A percentile compares a stretch with the other conserved stretches of the same genome.
Conservation (phyloP, 2,329 filamentous ascomycete genomes). For the Davidsoniella australis region DNA sequence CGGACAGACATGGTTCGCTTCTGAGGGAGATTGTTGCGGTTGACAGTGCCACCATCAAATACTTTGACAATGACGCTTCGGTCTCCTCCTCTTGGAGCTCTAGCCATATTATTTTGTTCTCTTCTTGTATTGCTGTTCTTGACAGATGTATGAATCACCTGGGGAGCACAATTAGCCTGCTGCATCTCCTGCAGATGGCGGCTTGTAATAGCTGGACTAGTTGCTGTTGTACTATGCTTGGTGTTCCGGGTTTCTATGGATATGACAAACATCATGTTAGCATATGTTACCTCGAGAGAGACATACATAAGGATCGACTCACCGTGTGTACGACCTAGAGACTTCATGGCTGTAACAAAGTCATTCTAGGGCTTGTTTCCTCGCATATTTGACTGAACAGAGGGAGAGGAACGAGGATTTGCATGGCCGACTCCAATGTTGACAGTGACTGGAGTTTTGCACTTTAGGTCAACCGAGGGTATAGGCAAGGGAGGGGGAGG, state of each 20-base stretch:
- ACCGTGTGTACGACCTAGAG: conserved; percentile 11
- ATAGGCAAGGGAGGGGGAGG: not conserved
- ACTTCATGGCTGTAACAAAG: conserved; percentile 13
- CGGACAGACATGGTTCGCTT: too few relatives aligned
- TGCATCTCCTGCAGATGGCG: not conserved
- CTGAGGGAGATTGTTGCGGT: not conserved
- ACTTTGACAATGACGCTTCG: not conserved
- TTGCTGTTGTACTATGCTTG: too few relatives aligned
- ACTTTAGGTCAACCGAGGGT: not conserved
- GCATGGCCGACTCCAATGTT: not conserved
- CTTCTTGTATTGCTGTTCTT: too few relatives aligned
- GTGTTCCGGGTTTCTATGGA: not conserved
- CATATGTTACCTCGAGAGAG: not conserved
- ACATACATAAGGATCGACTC: not conserved
- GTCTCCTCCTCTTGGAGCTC: too few relatives aligned
- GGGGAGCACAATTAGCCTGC: not conserved
- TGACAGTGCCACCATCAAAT: conserved; percentile 1
- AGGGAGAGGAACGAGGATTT: not conserved
- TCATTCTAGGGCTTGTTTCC: conserved; percentile 11
- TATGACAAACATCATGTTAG: not conserved
- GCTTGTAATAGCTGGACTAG: not conserved
- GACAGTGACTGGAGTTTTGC: not conserved
- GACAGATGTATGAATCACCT: too few relatives aligned
- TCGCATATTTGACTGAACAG: not conserved
- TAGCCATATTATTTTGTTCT: too few relatives aligned